Base-by-base conservation (phyloP, 2,329 filamentous ascomycete species). In the Colletotrichum sojae region DNA sequence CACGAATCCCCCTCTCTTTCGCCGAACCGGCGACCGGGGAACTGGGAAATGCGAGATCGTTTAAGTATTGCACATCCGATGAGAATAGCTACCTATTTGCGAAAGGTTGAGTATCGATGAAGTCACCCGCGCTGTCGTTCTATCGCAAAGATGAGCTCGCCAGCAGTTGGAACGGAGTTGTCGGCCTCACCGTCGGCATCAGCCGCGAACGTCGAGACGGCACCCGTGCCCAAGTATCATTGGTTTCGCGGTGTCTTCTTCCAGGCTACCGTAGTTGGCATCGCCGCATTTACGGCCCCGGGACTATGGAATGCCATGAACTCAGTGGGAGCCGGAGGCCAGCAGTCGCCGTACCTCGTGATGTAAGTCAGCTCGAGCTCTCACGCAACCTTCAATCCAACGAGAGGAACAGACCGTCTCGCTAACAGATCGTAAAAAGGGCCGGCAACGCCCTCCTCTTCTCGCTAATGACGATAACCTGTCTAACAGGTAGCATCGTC, bases 381-480 rank as follows among this genome's bases (percentile, higher is more conserved):
- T 36, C 31, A 36, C 4, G 10, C 31, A 10, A 36, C 31, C 2
- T 3, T 10, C 6, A 10, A 43, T 8, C 1, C 6, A 16, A 16
- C 40, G 2, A 6, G 4, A 43, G 16, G 15, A 6, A 13, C 3
- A 43, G 40, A 15, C 5, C 40, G 8, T 8, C 13, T 6, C 2
- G 40, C 40, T 43, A 15, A 43, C 40, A 36, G 13, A 43, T 4
- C 13, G 6, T 5, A 18, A 36, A 36, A 9, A 79, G 78, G 71
- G 77, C 79, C 0, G 79, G 78, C 5, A 81, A 81, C 51, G 75
- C 78, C 1, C 74, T 81, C 16, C 73, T 81, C 0, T 81, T 81
- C 67, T 76, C 72, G 15, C 73, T 80, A 59, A 78, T 81, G 74
- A 78, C 76, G 1, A 70, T 80, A 53, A 70, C 78, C 12, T 81